Conservation (phyloP, 106 monocot species). For the Gastrodia elata region DNA sequence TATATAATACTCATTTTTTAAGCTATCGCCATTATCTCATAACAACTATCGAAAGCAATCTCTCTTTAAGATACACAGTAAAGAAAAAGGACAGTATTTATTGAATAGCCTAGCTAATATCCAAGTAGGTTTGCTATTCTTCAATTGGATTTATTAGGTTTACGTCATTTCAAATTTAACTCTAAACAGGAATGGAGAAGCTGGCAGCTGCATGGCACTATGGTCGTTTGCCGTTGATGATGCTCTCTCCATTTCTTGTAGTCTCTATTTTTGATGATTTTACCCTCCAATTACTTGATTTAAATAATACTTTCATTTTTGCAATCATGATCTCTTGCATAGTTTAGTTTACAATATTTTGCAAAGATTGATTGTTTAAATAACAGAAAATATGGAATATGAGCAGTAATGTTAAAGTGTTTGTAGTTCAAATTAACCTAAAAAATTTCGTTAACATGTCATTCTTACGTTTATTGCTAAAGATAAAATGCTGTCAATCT, state of each 20-base stretch:
- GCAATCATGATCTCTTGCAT: background rate
- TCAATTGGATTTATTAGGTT: background rate
- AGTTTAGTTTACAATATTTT: background rate
- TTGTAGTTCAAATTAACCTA: background rate
- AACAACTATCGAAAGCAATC: too few species aligned
- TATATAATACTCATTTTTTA: too few species aligned
- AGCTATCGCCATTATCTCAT: too few species aligned
- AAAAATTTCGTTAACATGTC: background rate
- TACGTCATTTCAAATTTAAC: background rate
- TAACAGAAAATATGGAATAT: background rate
- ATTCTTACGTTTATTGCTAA: background rate
- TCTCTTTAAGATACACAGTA: too few species aligned
- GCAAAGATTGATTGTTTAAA: background rate
- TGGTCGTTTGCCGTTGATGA: background rate
- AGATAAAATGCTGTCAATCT: background rate
- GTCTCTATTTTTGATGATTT: background rate
- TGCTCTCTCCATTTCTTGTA: background rate
- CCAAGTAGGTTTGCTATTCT: background rate
- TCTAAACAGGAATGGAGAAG: background rate
- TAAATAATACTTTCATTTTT: background rate
- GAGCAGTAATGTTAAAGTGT: background rate
- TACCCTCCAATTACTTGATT: background rate
- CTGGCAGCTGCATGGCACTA: background rate
- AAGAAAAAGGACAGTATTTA: background rate
- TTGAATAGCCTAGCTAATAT: background rate